phyloP scores from a whole-genome alignment of 306 rosid species.

The Prunus padus region DNA sequence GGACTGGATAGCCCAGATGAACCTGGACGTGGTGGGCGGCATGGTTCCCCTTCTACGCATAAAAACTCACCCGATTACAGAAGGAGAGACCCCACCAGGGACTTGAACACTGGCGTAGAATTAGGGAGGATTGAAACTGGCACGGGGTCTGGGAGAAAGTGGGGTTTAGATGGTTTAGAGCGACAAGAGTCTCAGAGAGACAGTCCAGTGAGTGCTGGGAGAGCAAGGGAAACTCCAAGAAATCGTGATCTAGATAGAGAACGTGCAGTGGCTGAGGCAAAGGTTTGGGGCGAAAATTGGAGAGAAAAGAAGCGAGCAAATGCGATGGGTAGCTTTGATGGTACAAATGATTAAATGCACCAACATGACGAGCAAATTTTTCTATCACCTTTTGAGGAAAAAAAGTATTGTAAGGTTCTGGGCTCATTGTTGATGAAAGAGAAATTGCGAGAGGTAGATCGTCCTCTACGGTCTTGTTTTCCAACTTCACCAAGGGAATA shows the following conservation, averaged over 20 bases:
- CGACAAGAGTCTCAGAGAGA: constrained; percentile 67
- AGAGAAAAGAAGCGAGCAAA: constrained; percentile 84
- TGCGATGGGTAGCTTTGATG: constrained; percentile 81
- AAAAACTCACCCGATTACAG: constrained; percentile 79
- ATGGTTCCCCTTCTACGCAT: constrained; percentile 71
- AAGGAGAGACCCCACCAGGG: constrained; percentile 62
- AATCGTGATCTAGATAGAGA: constrained; percentile 93
- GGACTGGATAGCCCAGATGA: constrained; percentile 82
- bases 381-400: constrained; percentile 27
- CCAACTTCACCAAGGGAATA: constrained; percentile 32
- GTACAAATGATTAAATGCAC: constrained; percentile 64
- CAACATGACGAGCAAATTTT: constrained; percentile 1
- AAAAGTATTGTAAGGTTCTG: constrained; percentile 32
- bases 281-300: constrained; percentile 98
- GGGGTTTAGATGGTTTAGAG: constrained; percentile 77
- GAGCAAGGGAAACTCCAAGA: constrained; percentile 73
- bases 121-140: constrained; percentile 60
- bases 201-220: constrained; percentile 81
- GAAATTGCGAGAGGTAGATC: constrained; percentile 26
- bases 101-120: constrained; percentile 41
- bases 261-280: constrained; percentile 93
- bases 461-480: constrained; percentile 49
- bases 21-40: constrained; percentile 38
- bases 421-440: constrained; percentile 23
- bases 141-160: constrained; percentile 81